These are phyloP conservation scores for Trichosphaerium sp. DNA, from an alignment of 78 protist genomes.

Conservation along the genomic window DNA sequence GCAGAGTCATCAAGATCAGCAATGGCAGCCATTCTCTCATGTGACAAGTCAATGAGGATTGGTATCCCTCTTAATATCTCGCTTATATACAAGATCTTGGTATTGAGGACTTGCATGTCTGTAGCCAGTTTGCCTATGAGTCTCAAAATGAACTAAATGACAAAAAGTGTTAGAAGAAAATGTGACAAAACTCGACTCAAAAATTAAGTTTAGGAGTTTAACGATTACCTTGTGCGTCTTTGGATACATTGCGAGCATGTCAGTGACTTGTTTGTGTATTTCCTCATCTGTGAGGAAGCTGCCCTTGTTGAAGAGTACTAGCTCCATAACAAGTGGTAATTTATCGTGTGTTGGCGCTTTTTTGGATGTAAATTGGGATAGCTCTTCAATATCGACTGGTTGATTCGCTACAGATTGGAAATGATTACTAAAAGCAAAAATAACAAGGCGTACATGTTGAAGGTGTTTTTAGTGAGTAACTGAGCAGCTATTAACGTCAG, in stretches of 20 bases:
- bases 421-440: background rate
- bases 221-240: conserved; percentile 26
- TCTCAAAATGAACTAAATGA: conserved; percentile 19
- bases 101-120: conserved; percentile 14
- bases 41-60: conserved; percentile 24
- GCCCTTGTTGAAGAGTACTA: conserved; percentile 4
- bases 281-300: conserved; percentile 8
- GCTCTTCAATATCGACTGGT: background rate
- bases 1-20: background rate
- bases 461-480: too few species aligned
- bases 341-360: conserved; percentile 4
- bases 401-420: background rate
- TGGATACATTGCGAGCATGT: conserved; percentile 22
- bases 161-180: background rate
- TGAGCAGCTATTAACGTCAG: too few species aligned
- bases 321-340: conserved; percentile 13
- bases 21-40: conserved; percentile 18
- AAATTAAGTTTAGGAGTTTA: background rate
- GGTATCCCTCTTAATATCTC: conserved; percentile 14
- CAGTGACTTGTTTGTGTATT: conserved; percentile 1
- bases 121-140: conserved; percentile 21
- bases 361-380: background rate
- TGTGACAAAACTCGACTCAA: background rate
- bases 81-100: conserved; percentile 12
- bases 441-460: background rate